Conservation (phyloP, 2,329 filamentous ascomycete genomes). For the Cercospora canescens region DNA sequence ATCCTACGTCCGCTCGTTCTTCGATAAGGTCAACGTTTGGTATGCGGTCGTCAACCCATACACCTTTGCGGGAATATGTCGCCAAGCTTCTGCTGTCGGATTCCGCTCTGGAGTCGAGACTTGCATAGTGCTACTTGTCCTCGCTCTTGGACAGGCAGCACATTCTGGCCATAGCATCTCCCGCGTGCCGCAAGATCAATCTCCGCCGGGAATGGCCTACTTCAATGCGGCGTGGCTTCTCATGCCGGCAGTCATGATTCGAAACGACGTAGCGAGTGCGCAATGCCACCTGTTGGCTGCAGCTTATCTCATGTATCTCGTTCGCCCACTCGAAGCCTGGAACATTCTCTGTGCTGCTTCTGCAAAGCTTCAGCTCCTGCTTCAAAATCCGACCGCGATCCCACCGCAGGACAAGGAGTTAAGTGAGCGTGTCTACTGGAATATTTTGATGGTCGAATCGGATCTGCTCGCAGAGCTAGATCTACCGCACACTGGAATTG, state of each 20-base stretch:
- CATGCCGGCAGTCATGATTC: constrained; percentile 75
- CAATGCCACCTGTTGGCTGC: constrained; percentile 80
- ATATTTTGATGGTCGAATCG: constrained; percentile 74
- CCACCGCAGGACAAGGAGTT: constrained; percentile 71
- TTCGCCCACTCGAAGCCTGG: constrained; percentile 81
- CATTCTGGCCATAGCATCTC: constrained; percentile 71
- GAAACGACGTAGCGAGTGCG: constrained; percentile 73
- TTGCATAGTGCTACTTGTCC: constrained; percentile 76
- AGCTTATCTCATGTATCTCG: constrained; percentile 80
- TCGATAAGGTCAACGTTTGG: constrained; percentile 79
- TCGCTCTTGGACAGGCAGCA: constrained; percentile 76
- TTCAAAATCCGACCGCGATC: constrained; percentile 71
- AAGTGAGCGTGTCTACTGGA: constrained; percentile 81
- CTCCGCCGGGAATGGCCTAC: constrained; percentile 74
- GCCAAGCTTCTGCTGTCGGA: constrained; percentile 70
- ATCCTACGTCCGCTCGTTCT: constrained; percentile 79
- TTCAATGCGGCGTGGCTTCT: constrained; percentile 80
- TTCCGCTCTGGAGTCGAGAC: constrained; percentile 79
- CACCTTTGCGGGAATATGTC: constrained; percentile 75
- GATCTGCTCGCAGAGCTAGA: constrained; percentile 78
- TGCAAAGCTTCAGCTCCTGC: constrained; percentile 76
- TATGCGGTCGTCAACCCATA: constrained; percentile 84
- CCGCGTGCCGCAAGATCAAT: constrained; percentile 65
- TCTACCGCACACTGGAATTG: constrained; percentile 78
- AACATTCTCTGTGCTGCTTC: constrained; percentile 76